Conservation (phyloP, 495 filamentous ascomycete species). For the Pseudoneurospora amorphoporcata region DNA sequence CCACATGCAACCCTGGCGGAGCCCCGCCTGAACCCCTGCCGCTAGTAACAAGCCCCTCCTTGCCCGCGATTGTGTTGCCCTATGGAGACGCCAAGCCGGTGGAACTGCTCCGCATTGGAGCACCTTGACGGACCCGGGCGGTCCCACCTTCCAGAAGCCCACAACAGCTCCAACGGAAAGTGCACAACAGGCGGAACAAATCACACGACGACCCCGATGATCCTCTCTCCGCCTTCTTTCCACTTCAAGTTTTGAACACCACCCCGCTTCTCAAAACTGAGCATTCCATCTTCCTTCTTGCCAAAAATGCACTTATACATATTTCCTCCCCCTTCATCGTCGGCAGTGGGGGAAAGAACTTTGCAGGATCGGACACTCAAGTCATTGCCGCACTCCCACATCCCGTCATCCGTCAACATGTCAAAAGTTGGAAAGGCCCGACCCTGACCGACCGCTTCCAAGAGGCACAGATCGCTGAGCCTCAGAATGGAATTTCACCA, state of each 20-base stretch:
- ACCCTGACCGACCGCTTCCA: not conserved
- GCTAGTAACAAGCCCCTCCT: not conserved
- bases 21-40: not conserved
- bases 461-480: not conserved
- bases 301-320: not conserved
- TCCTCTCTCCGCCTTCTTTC: not conserved
- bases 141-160: not conserved
- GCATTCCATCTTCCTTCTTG: not conserved
- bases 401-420: not conserved
- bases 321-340: not conserved
- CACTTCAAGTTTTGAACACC: not conserved
- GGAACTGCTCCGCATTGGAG: not conserved
- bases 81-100: not conserved
- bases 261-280: not conserved
- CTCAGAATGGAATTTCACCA: not conserved
- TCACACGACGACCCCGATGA: not conserved
- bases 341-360: not conserved
- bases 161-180: not conserved
- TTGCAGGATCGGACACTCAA: not conserved
- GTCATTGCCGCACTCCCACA: not conserved
- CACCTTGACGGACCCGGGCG: not conserved
- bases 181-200: not conserved
- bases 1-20: not conserved
- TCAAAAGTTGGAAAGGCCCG: not conserved
- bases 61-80: not conserved